A percentile compares a stretch with the other conserved stretches of the same genome.
Evolutionary conservation across 2,329 filamentous ascomycete genomes (phyloP).

Genomic region (Stagonosporopsis tanaceti): DNA sequence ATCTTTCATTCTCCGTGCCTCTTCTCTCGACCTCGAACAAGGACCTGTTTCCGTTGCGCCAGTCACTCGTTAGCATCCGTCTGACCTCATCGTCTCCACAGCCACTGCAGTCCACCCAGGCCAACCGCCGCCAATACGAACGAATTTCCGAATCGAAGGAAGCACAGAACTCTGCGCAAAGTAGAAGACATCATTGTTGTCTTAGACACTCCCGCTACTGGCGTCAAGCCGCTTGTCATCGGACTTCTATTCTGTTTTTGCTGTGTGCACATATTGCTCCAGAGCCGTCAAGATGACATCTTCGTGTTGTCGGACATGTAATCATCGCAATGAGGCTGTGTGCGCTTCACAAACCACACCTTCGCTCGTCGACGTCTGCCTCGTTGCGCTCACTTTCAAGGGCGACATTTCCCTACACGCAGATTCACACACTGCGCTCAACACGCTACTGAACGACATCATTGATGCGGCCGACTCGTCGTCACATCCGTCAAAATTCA

Average conservation of each 20-base stretch:
- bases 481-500: slow-evolving; percentile 36
- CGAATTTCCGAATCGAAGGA: slow-evolving; percentile 1
- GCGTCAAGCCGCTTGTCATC: neutral
- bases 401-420: slow-evolving; percentile 18
- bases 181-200: neutral
- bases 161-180: neutral
- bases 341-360: slow-evolving; percentile 17
- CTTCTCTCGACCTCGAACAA: neutral
- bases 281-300: slow-evolving; percentile 14
- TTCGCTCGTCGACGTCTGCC: slow-evolving; percentile 32
- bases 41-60: neutral
- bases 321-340: slow-evolving; percentile 37
- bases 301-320: slow-evolving; percentile 38
- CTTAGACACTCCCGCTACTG: neutral
- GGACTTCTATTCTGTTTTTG: neutral
- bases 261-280: neutral
- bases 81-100: slow-evolving; percentile 3
- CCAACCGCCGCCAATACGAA: slow-evolving; percentile 5
- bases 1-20: neutral
- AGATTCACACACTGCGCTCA: slow-evolving; percentile 25
- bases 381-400: slow-evolving; percentile 38
- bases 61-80: slow-evolving; percentile 2
- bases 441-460: slow-evolving; percentile 38
- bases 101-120: slow-evolving; percentile 11
- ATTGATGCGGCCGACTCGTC: slow-evolving; percentile 34